Percentiles rank a stretch among this genome's conserved stretches.
These are phyloP conservation scores for Yamadazyma buinensis DNA, from an alignment of 1,139 yeast genomes.

Conservation along the genomic window DNA sequence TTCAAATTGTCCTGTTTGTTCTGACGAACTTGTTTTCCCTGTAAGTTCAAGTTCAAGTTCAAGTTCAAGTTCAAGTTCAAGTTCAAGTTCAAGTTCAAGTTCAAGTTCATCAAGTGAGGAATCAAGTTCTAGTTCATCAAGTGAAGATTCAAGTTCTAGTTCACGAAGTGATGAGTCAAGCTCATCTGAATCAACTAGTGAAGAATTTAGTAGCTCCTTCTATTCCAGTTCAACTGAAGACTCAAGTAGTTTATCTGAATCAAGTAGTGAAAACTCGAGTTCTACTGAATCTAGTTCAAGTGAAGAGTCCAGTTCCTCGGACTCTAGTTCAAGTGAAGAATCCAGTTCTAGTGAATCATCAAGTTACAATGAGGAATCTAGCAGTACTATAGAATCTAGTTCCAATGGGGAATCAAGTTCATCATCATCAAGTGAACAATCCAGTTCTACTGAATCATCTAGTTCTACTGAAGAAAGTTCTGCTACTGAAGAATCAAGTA, in stretches of 20 bases:
- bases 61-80: background rate
- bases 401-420: no score
- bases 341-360: background rate
- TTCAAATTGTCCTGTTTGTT: background rate
- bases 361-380: background rate
- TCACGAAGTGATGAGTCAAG: background rate
- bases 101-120: background rate
- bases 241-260: no score
- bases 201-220: no score
- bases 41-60: background rate
- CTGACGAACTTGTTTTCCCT: constrained; percentile 1
- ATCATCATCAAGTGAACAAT: no score
- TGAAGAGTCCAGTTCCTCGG: background rate
- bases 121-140: background rate
- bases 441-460: no score
- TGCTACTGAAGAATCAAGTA: no score
- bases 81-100: background rate
- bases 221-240: no score
- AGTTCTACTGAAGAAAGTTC: no score
- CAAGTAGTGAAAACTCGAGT: no score
- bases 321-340: background rate
- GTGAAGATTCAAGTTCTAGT: background rate
- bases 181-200: no score
- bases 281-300: constrained; percentile 1
- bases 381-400: background rate